phyloP scores from a whole-genome alignment of 768 basidiomycete genomes.

The Pisolithus tinctorius region DNA sequence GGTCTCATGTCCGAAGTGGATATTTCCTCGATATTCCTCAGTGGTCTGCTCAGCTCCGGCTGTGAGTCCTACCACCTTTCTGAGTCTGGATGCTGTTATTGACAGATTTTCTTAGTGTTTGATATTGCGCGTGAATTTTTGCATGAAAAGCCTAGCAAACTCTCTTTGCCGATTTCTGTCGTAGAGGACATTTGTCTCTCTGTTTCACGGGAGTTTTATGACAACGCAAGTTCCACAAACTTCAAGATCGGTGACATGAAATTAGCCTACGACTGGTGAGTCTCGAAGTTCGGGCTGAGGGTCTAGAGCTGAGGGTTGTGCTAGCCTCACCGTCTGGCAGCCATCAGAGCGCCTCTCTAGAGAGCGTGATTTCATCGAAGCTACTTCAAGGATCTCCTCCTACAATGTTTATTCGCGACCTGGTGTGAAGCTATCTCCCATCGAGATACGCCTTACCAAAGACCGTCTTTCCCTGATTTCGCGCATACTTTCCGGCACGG shows the following conservation, averaged over 20 bases:
- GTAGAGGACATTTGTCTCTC: conserved; percentile 77
- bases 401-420: conserved; percentile 77
- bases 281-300: conserved; percentile 4
- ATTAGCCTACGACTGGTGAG: conserved; percentile 90
- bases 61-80: conserved; percentile 50
- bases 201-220: conserved; percentile 86
- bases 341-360: conserved; percentile 51
- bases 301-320: not conserved
- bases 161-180: conserved; percentile 41
- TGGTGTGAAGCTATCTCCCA: conserved; percentile 75
- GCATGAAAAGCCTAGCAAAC: conserved; percentile 35
- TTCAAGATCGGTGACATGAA: conserved; percentile 95
- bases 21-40: conserved; percentile 75
- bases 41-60: conserved; percentile 79
- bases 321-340: conserved; percentile 70
- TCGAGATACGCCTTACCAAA: conserved; percentile 89
- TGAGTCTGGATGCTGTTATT: conserved; percentile 2
- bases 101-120: conserved; percentile 41
- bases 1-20: conserved; percentile 67
- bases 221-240: conserved; percentile 89
- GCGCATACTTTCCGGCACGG: conserved; percentile 76
- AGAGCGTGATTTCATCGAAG: conserved; percentile 94
- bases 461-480: conserved; percentile 86
- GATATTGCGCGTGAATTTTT: conserved; percentile 61
- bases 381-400: conserved; percentile 90